Evolutionary conservation across 495 filamentous ascomycete species (phyloP).

Genomic region (Aspergillus egyptiacus): DNA sequence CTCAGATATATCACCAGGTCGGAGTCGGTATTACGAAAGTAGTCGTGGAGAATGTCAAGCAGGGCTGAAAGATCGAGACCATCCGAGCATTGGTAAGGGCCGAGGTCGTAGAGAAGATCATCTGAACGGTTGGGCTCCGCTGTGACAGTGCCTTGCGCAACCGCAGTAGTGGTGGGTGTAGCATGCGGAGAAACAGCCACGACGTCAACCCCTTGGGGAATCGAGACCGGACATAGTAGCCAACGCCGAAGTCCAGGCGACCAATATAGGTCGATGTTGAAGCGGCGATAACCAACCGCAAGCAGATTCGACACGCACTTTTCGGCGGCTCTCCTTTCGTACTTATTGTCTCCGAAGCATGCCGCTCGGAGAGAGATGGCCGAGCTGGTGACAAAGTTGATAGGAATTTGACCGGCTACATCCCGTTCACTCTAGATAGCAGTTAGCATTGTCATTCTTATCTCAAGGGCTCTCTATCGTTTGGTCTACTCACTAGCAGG

Average conservation of each 20-base stretch:
- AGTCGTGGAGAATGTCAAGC: constrained; percentile 41
- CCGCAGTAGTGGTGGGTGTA: constrained; percentile 20
- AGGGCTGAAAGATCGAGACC: constrained; percentile 43
- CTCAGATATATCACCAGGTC: constrained; percentile 40
- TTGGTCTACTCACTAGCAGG: constrained; percentile 36
- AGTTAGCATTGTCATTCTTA: not conserved
- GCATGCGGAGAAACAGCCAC: constrained; percentile 24
- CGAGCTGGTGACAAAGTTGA: constrained; percentile 55
- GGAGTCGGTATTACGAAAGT: constrained; percentile 42
- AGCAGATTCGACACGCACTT: constrained; percentile 59
- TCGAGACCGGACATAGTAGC: constrained; percentile 53
- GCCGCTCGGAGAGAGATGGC: constrained; percentile 49
- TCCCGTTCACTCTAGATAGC: constrained; percentile 53
- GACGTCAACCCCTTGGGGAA: constrained; percentile 25
- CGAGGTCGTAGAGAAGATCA: constrained; percentile 42
- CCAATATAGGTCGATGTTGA: constrained; percentile 62
- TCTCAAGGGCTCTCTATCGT: too few relatives aligned
- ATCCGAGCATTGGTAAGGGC: constrained; percentile 52
- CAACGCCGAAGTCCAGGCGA: constrained; percentile 45
- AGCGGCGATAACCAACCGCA: constrained; percentile 50
- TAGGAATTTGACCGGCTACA: constrained; percentile 51
- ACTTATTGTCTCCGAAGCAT: constrained; percentile 51
- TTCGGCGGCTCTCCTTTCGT: constrained; percentile 39
- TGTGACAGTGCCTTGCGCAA: constrained; percentile 23
- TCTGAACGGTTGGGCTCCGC: constrained; percentile 23